Evolutionary conservation across 2,329 filamentous ascomycete species (phyloP).

Genomic region (Cordyceps cateniannulata): DNA sequence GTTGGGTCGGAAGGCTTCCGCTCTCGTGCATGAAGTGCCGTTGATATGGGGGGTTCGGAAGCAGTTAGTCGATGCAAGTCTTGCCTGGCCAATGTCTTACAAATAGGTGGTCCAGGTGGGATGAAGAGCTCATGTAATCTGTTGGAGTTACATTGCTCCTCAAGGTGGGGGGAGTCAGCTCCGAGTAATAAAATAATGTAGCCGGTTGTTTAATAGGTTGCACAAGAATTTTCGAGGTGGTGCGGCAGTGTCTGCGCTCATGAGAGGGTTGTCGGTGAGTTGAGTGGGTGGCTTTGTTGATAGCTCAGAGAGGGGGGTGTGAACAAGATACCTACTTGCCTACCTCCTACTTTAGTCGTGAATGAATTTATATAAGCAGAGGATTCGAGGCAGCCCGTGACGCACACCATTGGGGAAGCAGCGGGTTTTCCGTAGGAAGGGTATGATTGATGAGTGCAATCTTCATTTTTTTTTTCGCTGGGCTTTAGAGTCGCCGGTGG

Average conservation of each 20-base stretch:
- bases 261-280: neutral
- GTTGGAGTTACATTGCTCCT: neutral
- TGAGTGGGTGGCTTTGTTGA: slow-evolving; percentile 5
- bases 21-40: neutral
- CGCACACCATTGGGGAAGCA: neutral
- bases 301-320: slow-evolving; percentile 9
- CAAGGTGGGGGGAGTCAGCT: slow-evolving; percentile 3
- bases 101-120: neutral
- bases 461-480: neutral
- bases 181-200: neutral
- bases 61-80: slow-evolving; percentile 3
- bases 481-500: neutral
- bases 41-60: slow-evolving; percentile 4
- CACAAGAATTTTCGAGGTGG: neutral
- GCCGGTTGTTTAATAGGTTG: neutral
- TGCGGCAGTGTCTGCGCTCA: neutral
- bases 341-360: no score
- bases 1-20: slow-evolving; percentile 6
- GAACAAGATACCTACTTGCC: no score
- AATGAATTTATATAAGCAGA: neutral
- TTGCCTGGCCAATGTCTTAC: slow-evolving; percentile 5
- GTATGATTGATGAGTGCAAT: neutral
- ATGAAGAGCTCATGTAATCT: slow-evolving; percentile 2
- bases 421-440: neutral
- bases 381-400: neutral